Base-by-base conservation (phyloP, 2,329 filamentous ascomycete genomes). In the Botrytis tulipae region DNA sequence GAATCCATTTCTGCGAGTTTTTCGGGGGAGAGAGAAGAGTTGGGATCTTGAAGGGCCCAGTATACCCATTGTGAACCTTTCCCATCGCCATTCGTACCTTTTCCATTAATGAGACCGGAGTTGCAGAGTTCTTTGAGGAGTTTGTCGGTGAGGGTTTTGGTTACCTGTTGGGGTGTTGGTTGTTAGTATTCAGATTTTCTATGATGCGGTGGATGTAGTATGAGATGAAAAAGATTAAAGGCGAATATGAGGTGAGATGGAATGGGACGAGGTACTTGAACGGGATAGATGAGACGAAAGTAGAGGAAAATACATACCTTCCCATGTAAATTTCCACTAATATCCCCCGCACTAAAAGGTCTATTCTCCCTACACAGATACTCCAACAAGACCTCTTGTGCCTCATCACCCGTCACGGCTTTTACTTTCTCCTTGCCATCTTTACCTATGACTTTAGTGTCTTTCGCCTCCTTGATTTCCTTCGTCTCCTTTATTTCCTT, bases 71-170 rank as follows among this genome's bases (percentile, higher is more conserved):
- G 77, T 14, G 78, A 80, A 5, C 80, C 80, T 20, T 76, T 78
- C 22, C 77, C 77, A 66, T 80, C 79, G 3, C 77, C 78, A 72
- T 80, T 80, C 0, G 79, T 79, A 0, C 78, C 78, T 61, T 81
- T 86, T 68, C 87, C 88, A 77, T 88, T 87, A 60, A 92, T 87
- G 76, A 88, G 82, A 18, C 87, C 87, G 60, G 84, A 85, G 76
- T 91, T 88, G 74, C 89, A 86, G 80, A 92, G 82, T 74, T 91
- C 89, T 77, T 89, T 90, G 48, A 92, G 82, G 46, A 88, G 79
- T 80, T 91, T 92, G 42, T 85, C 85, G 37, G 89, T 85, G 61
- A 87, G 84, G 20, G 88, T 87, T 86, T 79, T 75, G 12, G 75
- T 78, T 29, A 79, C 73, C 80, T 81, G 51, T 1, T 20, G 12